A percentile compares a stretch with the other conserved stretches of the same genome.
These are phyloP conservation scores for Saccharomycopsis schoenii DNA, from an alignment of 805 yeast species.

Conservation along the genomic window DNA sequence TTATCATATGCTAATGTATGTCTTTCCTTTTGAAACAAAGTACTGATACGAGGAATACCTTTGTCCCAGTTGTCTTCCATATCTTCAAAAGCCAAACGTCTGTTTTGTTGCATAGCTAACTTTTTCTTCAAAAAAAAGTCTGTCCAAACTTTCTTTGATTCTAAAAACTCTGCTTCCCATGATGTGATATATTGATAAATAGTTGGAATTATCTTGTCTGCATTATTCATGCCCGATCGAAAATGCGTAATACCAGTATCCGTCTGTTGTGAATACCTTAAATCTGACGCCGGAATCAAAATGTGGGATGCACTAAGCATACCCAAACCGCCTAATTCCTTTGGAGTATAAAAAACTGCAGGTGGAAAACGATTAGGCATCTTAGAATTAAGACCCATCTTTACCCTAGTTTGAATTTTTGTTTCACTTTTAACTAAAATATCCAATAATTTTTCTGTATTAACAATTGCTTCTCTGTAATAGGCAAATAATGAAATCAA, in stretches of 20 bases:
- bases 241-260: slow-evolving; percentile 92
- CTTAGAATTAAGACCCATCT: slow-evolving; percentile 89
- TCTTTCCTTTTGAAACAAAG: slow-evolving; percentile 88
- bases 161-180: slow-evolving; percentile 94
- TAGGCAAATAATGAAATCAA: slow-evolving; percentile 78
- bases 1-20: slow-evolving; percentile 91
- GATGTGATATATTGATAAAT: slow-evolving; percentile 85
- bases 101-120: slow-evolving; percentile 77
- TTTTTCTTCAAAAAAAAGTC: slow-evolving; percentile 86
- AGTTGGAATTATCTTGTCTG: slow-evolving; percentile 79
- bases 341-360: slow-evolving; percentile 95
- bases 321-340: slow-evolving; percentile 94
- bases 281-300: slow-evolving; percentile 85
- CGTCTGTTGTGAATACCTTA: slow-evolving; percentile 85
- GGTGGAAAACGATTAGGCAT: slow-evolving; percentile 99
- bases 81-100: slow-evolving; percentile 85
- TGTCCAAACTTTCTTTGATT: slow-evolving; percentile 95
- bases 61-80: slow-evolving; percentile 93
- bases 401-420: slow-evolving; percentile 85
- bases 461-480: slow-evolving; percentile 84
- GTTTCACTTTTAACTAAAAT: slow-evolving; percentile 85
- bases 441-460: slow-evolving; percentile 72
- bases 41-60: slow-evolving; percentile 93
- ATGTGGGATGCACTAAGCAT: slow-evolving; percentile 97
- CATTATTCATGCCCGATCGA: slow-evolving; percentile 84